These are phyloP conservation scores for Arachnopeziza araneosa DNA, from an alignment of 2,329 filamentous ascomycete genomes.

Conservation along the genomic window DNA sequence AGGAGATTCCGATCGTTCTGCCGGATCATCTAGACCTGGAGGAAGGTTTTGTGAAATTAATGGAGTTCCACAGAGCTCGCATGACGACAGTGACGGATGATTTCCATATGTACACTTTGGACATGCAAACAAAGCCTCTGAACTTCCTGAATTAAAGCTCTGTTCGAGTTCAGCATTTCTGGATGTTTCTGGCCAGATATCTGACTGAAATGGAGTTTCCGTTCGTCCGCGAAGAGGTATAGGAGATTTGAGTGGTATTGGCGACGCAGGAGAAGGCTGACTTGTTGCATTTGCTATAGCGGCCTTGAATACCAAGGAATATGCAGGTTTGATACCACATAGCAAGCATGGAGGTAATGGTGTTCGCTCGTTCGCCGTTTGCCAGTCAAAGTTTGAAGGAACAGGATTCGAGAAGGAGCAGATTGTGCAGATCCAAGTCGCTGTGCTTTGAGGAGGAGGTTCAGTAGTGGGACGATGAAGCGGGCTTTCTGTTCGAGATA, in stretches of 20 bases:
- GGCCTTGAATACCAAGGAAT: slow-evolving; percentile 79
- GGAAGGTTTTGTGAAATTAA: slow-evolving; percentile 51
- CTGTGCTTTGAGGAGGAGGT: slow-evolving; percentile 48
- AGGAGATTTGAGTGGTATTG: slow-evolving; percentile 25
- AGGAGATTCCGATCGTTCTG: slow-evolving; percentile 65
- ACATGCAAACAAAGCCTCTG: slow-evolving; percentile 52
- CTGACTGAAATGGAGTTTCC: slow-evolving; percentile 20
- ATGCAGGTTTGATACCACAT: slow-evolving; percentile 87
- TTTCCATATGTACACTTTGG: slow-evolving; percentile 92
- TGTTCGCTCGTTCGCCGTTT: slow-evolving; percentile 71
- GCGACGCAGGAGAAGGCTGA: slow-evolving; percentile 34
- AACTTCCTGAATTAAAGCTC: slow-evolving; percentile 17
- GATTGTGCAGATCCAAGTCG: slow-evolving; percentile 93
- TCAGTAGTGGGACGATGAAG: slow-evolving; percentile 41
- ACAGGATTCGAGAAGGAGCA: slow-evolving; percentile 93
- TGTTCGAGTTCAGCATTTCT: neutral
- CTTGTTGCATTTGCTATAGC: slow-evolving; percentile 70
- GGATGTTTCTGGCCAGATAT: slow-evolving; percentile 12
- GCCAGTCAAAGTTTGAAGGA: slow-evolving; percentile 87
- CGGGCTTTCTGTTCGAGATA: slow-evolving; percentile 38
- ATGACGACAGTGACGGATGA: slow-evolving; percentile 76
- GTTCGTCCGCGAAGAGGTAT: slow-evolving; percentile 25
- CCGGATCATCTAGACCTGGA: slow-evolving; percentile 36
- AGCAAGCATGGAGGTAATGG: slow-evolving; percentile 81
- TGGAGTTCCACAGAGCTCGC: slow-evolving; percentile 85